phyloP scores from a whole-genome alignment of 2,329 filamentous ascomycete species.

The Myriosclerotinia curreyana region DNA sequence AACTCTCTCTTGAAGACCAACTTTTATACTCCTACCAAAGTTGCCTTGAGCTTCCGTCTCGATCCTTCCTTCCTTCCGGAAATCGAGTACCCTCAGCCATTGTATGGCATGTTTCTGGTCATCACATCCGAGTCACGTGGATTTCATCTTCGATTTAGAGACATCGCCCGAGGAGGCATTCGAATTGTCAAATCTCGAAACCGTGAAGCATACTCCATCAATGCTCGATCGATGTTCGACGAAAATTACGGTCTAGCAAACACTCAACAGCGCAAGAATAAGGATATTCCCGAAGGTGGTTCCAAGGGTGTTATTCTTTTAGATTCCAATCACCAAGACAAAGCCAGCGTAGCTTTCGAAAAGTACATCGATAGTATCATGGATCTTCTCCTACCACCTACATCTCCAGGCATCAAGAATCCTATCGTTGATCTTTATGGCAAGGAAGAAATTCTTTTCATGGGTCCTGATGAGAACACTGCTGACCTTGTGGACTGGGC shows the following conservation, averaged over 20 bases:
- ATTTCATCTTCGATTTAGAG: conserved; percentile 95
- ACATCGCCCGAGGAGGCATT: conserved; percentile 94
- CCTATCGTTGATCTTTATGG: conserved; percentile 94
- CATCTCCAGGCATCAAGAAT: conserved; percentile 96
- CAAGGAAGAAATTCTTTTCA: conserved; percentile 95
- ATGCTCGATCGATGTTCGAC: conserved; percentile 92
- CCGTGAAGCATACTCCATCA: conserved; percentile 93
- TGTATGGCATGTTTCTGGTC: conserved; percentile 98
- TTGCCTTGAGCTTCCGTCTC: conserved; percentile 92
- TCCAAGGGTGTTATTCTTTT: conserved; percentile 97
- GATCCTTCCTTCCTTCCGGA: conserved; percentile 85
- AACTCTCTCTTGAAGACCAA: conserved; percentile 92
- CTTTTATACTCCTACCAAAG: conserved; percentile 91
- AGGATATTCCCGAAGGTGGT: conserved; percentile 97
- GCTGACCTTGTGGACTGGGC: conserved; percentile 97
- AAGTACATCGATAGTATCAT: conserved; percentile 99
- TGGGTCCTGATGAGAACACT: conserved; percentile 99
- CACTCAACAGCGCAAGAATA: conserved; percentile 99
- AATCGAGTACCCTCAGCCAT: conserved; percentile 86
- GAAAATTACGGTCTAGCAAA: conserved; percentile 98
- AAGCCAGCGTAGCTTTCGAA: conserved; percentile 87
- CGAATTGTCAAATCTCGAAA: conserved; percentile 98
- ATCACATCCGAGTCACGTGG: conserved; percentile 96
- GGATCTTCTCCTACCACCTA: conserved; percentile 84
- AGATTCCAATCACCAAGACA: conserved; percentile 91